Evolutionary conservation across 306 rosid genomes (phyloP).

Genomic region (Leucaena leucocephala): DNA sequence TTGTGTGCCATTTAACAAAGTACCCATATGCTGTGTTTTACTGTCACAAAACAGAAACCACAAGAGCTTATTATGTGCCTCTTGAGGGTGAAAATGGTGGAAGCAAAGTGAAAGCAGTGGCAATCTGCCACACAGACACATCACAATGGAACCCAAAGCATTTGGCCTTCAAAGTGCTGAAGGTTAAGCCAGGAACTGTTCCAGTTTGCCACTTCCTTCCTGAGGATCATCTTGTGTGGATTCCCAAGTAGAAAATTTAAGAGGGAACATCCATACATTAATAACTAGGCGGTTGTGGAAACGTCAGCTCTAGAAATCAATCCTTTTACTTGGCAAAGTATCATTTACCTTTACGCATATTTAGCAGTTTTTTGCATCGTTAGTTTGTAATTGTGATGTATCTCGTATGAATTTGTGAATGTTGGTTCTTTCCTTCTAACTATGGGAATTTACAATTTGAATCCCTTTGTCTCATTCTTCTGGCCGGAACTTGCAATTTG

Average conservation of each 20-base stretch:
- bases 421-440: neutral
- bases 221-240: slow-evolving; percentile 74
- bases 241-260: slow-evolving; percentile 40
- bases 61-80: slow-evolving; percentile 51
- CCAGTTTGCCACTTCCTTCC: slow-evolving; percentile 90
- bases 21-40: slow-evolving; percentile 83
- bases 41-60: slow-evolving; percentile 58
- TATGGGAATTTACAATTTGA: neutral
- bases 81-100: slow-evolving; percentile 72
- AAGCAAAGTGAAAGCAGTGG: slow-evolving; percentile 59
- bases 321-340: neutral
- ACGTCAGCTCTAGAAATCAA: slow-evolving; percentile 18
- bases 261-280: neutral
- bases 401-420: neutral
- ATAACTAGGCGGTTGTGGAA: slow-evolving; percentile 23
- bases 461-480: neutral
- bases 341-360: slow-evolving; percentile 8
- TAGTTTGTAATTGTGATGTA: slow-evolving; percentile 19
- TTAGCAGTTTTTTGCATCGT: neutral
- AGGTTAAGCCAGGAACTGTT: slow-evolving; percentile 71
- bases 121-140: slow-evolving; percentile 76
- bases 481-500: neutral
- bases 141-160: slow-evolving; percentile 87
- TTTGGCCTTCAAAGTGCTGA: slow-evolving; percentile 75
- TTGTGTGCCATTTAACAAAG: slow-evolving; percentile 67